Conservation (phyloP, 225 moss, liverwort and hornwort genomes). For the Physcomitrellopsis africana region DNA sequence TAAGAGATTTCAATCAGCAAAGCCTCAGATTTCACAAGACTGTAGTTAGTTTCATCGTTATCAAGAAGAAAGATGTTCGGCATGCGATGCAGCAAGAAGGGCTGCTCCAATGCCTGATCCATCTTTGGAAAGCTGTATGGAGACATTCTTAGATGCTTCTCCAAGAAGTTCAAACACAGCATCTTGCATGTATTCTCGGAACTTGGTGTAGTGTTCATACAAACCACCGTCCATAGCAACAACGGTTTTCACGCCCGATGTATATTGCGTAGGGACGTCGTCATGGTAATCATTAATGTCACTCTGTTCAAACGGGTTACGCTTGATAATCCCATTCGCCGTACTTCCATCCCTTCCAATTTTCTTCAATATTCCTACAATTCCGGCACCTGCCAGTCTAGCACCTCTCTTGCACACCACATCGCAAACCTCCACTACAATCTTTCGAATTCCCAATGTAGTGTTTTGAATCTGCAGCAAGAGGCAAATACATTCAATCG, state of each 20-base stretch:
- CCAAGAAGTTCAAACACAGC: conserved; percentile 76
- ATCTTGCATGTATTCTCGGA: conserved; percentile 63
- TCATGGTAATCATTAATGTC: conserved; percentile 12
- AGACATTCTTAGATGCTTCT: conserved; percentile 42
- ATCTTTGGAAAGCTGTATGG: conserved; percentile 82
- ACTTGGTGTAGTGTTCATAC: conserved; percentile 82
- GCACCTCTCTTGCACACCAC: conserved; percentile 63
- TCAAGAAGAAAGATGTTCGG: too few relatives aligned
- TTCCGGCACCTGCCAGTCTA: conserved; percentile 68
- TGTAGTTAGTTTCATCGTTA: too few relatives aligned
- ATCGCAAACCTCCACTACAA: conserved; percentile 61
- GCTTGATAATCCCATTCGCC: conserved; percentile 14
- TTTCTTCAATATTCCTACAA: conserved; percentile 72
- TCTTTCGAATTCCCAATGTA: conserved; percentile 56
- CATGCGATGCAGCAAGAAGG: conserved; percentile 56
- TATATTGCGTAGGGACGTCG: not conserved
- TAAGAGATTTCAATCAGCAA: too few relatives aligned
- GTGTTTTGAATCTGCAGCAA: conserved; percentile 58
- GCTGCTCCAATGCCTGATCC: conserved; percentile 87
- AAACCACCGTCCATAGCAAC: conserved; percentile 88
- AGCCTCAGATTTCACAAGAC: too few relatives aligned
- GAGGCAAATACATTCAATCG: too few relatives aligned
- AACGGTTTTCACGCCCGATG: conserved; percentile 45
- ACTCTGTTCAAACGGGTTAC: conserved; percentile 7
- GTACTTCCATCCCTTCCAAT: conserved; percentile 58